Evolutionary conservation across 1,284 basidiomycete genomes (phyloP), one percentile per base, ranked within the genome.

Genomic region (Tranzscheliella williamsii): DNA sequence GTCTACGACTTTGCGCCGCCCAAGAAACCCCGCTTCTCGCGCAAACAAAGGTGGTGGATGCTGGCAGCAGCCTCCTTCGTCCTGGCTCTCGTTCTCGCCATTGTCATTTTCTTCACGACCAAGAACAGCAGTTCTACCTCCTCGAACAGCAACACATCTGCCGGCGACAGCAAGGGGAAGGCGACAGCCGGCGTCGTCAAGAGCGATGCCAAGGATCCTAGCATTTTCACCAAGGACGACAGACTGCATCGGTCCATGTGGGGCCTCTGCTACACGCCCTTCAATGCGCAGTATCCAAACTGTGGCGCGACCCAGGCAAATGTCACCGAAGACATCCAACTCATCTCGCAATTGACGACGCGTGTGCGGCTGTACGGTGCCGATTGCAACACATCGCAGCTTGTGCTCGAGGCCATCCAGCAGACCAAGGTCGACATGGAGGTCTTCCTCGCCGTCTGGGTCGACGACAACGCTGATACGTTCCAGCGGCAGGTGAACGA

Each of bases 391-490:
- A 79, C 81, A 31, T 81, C 82, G 3, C 79, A 80, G 12, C 65
- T 83, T 18, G 81, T 83, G 2, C 82, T 91, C 27, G 85, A 89
- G 63, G 90, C 89, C 1, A 89, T 98, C 75, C 82, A 87, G 72
- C 85, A 86, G 70, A 94, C 91, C 38, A 90, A 94, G 78, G 89
- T 91, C 43, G 83, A 94, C 79, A 83, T 97, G 84, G 81, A 80
- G 9, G 88, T 96, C 13, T 95, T 82, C 79, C 82, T 91, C n/a
- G 93, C 86, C 23, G 90, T 89, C 70, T 96, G 74, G 67, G 87
- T 78, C 16, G 84, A 82, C 41, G 85, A 87, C 58, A 84, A 87
- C 52, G 80, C 82, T 22, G 80, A 81, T 0, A 86, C 87, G 2
- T 95, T 91, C 76, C 63, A 78, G 1, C 82, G 87, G 36, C 93